A percentile compares a stretch with the other conserved stretches of the same genome.
Evolutionary conservation across 495 filamentous ascomycete genomes (phyloP).

Genomic region (Penicillium lividum): DNA sequence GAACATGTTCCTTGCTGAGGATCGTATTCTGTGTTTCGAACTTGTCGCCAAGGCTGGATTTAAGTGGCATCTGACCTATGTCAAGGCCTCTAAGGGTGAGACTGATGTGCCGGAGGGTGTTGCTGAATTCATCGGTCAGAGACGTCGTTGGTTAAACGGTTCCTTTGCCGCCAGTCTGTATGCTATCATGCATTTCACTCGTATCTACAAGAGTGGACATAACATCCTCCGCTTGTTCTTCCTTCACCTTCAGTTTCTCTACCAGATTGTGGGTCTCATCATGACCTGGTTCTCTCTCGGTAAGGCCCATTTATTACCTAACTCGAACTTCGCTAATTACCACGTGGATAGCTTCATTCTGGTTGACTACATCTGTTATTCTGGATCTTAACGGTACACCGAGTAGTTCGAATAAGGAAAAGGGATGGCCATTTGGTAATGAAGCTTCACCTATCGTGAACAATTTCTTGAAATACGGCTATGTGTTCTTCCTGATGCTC

Average conservation of each 20-base stretch:
- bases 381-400: constrained; percentile 91
- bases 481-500: constrained; percentile 84
- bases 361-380: constrained; percentile 91
- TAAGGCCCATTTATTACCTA: constrained; percentile 39
- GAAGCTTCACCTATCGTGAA: constrained; percentile 81
- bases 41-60: constrained; percentile 96
- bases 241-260: constrained; percentile 91
- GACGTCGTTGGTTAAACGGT: constrained; percentile 96
- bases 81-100: constrained; percentile 97
- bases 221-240: constrained; percentile 95
- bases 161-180: constrained; percentile 97
- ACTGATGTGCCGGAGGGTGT: constrained; percentile 97
- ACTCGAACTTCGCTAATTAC: constrained; percentile 7
- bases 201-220: constrained; percentile 96
- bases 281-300: constrained; percentile 95
- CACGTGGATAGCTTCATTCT: constrained; percentile 67
- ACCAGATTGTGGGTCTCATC: constrained; percentile 84
- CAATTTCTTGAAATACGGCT: constrained; percentile 86
- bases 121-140: constrained; percentile 93
- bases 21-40: constrained; percentile 99
- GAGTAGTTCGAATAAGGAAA: constrained; percentile 42
- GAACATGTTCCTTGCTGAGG: constrained; percentile 99
- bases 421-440: constrained; percentile 76
- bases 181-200: constrained; percentile 95
- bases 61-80: constrained; percentile 97